phyloP scores from a whole-genome alignment of 257 asterid species.

The Nicotiana sylvestris region DNA sequence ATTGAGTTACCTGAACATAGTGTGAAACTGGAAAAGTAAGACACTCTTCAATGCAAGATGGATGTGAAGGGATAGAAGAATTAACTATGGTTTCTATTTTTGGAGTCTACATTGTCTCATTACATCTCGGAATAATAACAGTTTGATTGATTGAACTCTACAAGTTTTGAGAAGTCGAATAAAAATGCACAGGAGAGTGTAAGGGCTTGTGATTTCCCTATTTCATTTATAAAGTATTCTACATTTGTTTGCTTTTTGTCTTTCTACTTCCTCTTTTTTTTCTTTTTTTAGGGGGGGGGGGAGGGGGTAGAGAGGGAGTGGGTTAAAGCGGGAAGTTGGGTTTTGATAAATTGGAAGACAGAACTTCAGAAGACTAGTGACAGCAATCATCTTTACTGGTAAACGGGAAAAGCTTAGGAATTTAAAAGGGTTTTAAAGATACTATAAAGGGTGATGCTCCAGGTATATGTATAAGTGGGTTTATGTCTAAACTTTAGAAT shows the following conservation, averaged over 20 bases:
- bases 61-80: background rate
- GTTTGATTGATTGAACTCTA: background rate
- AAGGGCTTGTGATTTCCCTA: background rate
- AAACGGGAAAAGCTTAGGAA: background rate
- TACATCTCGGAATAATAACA: background rate
- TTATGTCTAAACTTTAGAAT: background rate
- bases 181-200: background rate
- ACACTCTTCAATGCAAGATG: background rate
- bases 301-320: background rate
- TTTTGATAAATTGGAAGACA: background rate
- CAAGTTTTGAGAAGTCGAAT: background rate
- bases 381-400: background rate
- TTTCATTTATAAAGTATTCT: background rate
- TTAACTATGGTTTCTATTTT: background rate
- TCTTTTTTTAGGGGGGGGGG: background rate
- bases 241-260: background rate
- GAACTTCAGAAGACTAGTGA: background rate
- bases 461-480: background rate
- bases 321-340: background rate
- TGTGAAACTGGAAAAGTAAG: background rate
- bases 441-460: background rate
- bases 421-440: background rate
- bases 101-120: background rate
- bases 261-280: background rate
- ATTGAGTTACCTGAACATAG: slow-evolving; percentile 57